Conservation (phyloP, 176 grass and related monocot species). For the Zizania latifolia region DNA sequence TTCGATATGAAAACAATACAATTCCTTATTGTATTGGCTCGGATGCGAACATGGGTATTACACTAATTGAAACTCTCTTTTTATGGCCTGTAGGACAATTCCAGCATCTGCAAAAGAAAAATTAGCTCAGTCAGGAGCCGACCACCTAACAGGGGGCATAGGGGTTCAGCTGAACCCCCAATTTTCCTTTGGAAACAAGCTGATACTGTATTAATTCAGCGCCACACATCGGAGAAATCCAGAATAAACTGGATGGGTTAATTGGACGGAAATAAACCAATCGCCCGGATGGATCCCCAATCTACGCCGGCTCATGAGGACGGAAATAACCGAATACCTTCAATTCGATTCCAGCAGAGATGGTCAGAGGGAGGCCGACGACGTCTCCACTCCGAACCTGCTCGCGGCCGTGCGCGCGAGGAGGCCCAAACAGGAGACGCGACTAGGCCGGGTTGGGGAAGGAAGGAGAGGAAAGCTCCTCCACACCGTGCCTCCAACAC, state of each 20-base stretch:
- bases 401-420: not conserved
- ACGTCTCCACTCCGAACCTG: not conserved
- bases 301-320: not conserved
- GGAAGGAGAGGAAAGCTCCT: too few relatives aligned
- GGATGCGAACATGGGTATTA: not conserved
- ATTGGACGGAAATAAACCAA: too few relatives aligned
- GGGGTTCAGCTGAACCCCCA: not conserved
- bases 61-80: not conserved
- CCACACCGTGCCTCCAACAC: too few relatives aligned
- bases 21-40: slow-evolving; percentile 3
- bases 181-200: not conserved
- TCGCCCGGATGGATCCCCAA: not conserved
- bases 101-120: slow-evolving; percentile 5
- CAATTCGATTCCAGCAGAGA: not conserved
- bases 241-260: too few relatives aligned
- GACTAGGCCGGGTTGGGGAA: too few relatives aligned
- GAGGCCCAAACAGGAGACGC: too few relatives aligned
- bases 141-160: not conserved
- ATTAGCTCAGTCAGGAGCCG: not conserved
- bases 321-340: not conserved
- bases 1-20: not conserved
- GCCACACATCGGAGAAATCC: not conserved
- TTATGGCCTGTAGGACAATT: not conserved
- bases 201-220: not conserved
- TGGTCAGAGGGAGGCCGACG: not conserved